phyloP scores from a whole-genome alignment of 225 moss, liverwort and hornwort genomes.

The Neckera pumila region DNA sequence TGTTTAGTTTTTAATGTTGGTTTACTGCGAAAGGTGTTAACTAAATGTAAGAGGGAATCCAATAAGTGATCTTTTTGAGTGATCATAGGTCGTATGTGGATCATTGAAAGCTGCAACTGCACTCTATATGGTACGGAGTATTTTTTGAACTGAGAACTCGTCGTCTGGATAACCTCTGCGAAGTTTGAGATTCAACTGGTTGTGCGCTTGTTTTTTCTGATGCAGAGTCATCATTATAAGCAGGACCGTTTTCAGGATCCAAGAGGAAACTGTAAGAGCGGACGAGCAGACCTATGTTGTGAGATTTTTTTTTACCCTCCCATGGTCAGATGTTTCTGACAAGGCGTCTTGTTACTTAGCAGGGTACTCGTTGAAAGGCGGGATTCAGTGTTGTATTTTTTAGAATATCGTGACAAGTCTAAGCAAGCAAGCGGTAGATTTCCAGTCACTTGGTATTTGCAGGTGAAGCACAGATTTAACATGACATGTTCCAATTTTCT shows the following conservation, averaged over 20 bases:
- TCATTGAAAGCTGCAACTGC: background rate
- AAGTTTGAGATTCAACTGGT: background rate
- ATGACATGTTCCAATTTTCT: background rate
- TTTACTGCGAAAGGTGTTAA: background rate
- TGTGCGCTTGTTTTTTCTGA: background rate
- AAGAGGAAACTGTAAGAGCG: slow-evolving; percentile 36
- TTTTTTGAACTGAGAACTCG: background rate
- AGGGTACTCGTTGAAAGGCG: background rate
- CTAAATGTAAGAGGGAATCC: background rate
- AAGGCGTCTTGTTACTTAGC: background rate
- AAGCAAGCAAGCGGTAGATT: background rate
- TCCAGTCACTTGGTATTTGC: background rate
- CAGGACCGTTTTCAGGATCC: slow-evolving; percentile 16
- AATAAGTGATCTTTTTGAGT: background rate
- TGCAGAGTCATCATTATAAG: background rate
- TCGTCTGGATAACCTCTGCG: background rate
- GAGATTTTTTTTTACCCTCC: background rate
- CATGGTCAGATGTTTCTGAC: background rate
- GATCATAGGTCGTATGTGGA: background rate
- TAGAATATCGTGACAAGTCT: background rate
- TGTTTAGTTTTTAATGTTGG: background rate
- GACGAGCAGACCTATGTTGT: background rate
- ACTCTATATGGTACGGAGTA: background rate
- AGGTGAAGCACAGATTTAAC: background rate
- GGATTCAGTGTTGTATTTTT: background rate